Evolutionary conservation across 441 rosid species (phyloP), one percentile per base, ranked within the genome.

Genomic region (Populus hybrid): DNA sequence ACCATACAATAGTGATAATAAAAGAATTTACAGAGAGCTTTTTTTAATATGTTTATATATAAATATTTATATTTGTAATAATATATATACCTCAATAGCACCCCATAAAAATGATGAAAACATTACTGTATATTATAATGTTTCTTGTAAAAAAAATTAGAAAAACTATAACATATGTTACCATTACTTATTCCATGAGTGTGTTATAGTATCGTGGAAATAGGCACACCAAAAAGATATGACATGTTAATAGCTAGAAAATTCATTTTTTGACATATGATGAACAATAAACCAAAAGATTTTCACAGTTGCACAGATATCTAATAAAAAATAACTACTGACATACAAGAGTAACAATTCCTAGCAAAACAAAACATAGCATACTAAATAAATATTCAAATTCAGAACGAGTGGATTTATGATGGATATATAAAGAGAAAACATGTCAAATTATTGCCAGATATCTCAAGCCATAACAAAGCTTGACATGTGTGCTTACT

Each of bases 401-500:
- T 21, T 46, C 21, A 6, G 36, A 61, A 36, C 4, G 18, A n/a
- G n/a, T 24, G 10, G 34, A 65, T 7, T 24, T 1, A 32, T 0
- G 23, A 26, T 19, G 69, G 26, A 30, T 26, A 38, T 36, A 65
- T 67, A 34, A 67, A 73, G 34, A 70, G 30, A 19, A 30, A 57
- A 71, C 36, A 68, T 63, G 63, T 70, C 5, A 71, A 67, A 61
- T 67, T 28, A 71, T 74, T 64, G 61, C 35, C 6, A 70, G 71
- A 46, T 57, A 75, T 78, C 76, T 68, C 64, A 79, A 57, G 71
- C 67, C 70, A 73, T 24, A 36, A 57, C 23, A 77, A 23, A 46
- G 38, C 34, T 67, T 53, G 21, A 66, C 57, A 72, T 59, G 42
- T n/a, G 26, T 72, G 83, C 93, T 88, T 86, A 92, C 98, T 85